Conservation (phyloP, 768 basidiomycete genomes). For the Amanita rimosa region DNA sequence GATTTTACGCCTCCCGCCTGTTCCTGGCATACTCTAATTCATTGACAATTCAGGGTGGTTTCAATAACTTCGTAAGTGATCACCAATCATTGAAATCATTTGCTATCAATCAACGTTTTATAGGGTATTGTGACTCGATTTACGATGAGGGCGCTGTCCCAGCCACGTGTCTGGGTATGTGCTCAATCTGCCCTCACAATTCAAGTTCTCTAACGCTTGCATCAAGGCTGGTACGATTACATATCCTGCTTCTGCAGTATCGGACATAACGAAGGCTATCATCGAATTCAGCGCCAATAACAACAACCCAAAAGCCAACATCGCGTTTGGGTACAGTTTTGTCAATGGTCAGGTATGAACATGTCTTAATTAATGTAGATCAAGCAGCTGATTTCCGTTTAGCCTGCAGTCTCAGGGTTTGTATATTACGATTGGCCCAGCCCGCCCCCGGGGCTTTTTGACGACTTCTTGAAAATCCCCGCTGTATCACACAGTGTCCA, state of each 20-base stretch:
- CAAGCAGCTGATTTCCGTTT: not conserved
- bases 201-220: not conserved
- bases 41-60: conserved; percentile 35
- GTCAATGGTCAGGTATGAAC: conserved; percentile 20
- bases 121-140: conserved; percentile 53
- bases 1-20: not conserved
- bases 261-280: conserved; percentile 23
- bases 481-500: conserved; percentile 17
- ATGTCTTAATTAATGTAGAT: not conserved
- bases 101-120: not conserved
- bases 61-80: conserved; percentile 41
- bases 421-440: conserved; percentile 42
- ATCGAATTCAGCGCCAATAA: conserved; percentile 27
- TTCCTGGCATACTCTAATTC: not conserved
- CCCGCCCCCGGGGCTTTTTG: conserved; percentile 32
- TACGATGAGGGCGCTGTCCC: conserved; percentile 40
- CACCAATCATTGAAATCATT: not conserved
- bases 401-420: not conserved
- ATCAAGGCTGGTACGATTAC: conserved; percentile 37
- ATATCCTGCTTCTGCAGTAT: conserved; percentile 14
- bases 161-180: conserved; percentile 49
- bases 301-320: conserved; percentile 38
- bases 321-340: conserved; percentile 36
- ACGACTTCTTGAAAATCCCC: conserved; percentile 32
- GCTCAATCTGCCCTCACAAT: not conserved